Base-by-base conservation (phyloP, 129 eudicot species). In the Apium graveolens region DNA sequence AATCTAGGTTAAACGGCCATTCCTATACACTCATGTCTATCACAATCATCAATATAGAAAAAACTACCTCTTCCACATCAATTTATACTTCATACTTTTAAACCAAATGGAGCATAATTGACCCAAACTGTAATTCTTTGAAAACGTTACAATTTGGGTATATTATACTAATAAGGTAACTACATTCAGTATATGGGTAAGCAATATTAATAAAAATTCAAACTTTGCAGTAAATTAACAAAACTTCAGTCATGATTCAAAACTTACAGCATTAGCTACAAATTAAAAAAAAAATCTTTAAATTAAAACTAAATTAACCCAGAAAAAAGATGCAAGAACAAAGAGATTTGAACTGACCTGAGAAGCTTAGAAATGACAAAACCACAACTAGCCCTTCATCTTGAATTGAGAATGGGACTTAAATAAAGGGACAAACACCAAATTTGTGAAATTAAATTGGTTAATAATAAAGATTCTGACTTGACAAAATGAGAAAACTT, bases 141-240 rank as follows among this genome's bases (percentile, higher is more conserved):
- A 74, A 82, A 82, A 78, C 80, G 70, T 20, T 75, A 80, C 26
- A 87, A 87, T 65, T 80, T 63, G 41, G 41, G 32, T 83, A 75
- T 70, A 49, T 85, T 70, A 74, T 39, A 21, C 46, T 11, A 43
- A 43, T 0, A 35, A 17, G 6, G 41, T 20, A 70, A 70, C 49
- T 71, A 8, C 18, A 71, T 24, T 39, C 20, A 9, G 26, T 39
- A 71, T 0, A 11, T 20, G 51, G 75, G 49, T 70, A 20, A 70
- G 5, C 75, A 8, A 12, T 5, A 39, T 7, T 62, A 70, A 38
- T 5, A 20, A 24, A 41, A 72, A 24, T 72, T 24, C 27, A n/a
- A 10, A 72, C 18, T 39, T 70, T 21, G 14, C 37, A 65, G 7
- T 65, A 31, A 65, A 27, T 31, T 29, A 65, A 31, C 9, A 29